Evolutionary conservation across 495 filamentous ascomycete genomes (phyloP), one percentile per base, ranked within the genome.

Genomic region (Aspergillus cavernicola): DNA sequence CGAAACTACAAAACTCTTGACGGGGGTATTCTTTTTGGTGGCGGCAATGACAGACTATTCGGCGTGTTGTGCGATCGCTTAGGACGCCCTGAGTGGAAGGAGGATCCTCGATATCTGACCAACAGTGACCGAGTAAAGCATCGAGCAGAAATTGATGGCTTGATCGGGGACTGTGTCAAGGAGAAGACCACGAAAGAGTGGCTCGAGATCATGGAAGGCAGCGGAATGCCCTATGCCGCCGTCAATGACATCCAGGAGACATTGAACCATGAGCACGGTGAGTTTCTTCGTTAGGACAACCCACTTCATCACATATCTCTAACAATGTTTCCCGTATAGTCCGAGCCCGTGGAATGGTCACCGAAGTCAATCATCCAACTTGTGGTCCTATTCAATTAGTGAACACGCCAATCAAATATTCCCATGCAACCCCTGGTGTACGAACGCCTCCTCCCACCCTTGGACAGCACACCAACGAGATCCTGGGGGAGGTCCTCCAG

Each of bases 351-450:
- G 77, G 83, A 36, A 97, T 98, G 93, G 85, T 98, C 4, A 80
- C 84, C 5, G 88, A 93, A 59, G 74, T 97, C 19, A 82, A 96
- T 1, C 93, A 98, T 64, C 82, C 80, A 4, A 69, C 74, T 3
- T 96, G 91, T 63, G 93, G 93, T 1, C 81, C 84, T 3, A 88
- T 97, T 55, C 92, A 91, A 69, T 63, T 97, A 49, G 83, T 98
- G 20, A 96, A 93, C 61, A 92, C 92, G n/a, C 93, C 93, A 0
- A 84, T 98, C 54, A 98, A 98, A 67, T 97, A 89, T 69, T 96
- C 90, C 9, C 81, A 90, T 45, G 85, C 87, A 9, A 82, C 77
- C 50, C 89, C 92, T 1, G 76, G 84, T n/a, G 81, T 95, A 12
- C 73, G 92, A 4, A 87, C 73, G 6, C 81, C 89, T 18, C 93